phyloP scores from a whole-genome alignment of 495 filamentous ascomycete species.

The Entonaema liquescens region DNA sequence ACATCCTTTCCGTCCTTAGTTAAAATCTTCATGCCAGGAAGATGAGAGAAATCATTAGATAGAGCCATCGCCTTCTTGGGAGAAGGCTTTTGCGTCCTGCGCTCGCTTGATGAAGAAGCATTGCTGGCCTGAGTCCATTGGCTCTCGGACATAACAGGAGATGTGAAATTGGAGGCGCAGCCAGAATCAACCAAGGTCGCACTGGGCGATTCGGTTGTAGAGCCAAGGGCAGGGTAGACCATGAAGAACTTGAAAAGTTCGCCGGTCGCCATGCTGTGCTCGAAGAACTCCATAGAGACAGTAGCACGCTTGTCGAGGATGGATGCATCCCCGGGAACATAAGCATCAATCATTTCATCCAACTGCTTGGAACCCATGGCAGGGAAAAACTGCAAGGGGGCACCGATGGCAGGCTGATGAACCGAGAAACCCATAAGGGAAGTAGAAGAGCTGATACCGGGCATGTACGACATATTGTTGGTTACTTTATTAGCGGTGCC shows the following conservation, averaged over 20 bases:
- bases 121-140: slow-evolving; percentile 50
- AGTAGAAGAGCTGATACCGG: slow-evolving; percentile 50
- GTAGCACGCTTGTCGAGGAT: slow-evolving; percentile 62
- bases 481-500: slow-evolving; percentile 2
- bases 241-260: slow-evolving; percentile 62
- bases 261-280: slow-evolving; percentile 53
- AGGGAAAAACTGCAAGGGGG: slow-evolving; percentile 61
- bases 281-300: slow-evolving; percentile 64
- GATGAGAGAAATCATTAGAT: slow-evolving; percentile 53
- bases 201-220: slow-evolving; percentile 50
- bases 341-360: slow-evolving; percentile 61
- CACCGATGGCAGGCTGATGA: slow-evolving; percentile 59
- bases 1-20: slow-evolving; percentile 65
- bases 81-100: slow-evolving; percentile 33
- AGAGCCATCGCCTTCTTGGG: slow-evolving; percentile 36
- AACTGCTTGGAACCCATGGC: slow-evolving; percentile 62
- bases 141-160: slow-evolving; percentile 53
- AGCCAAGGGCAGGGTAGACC: slow-evolving; percentile 52
- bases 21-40: slow-evolving; percentile 68
- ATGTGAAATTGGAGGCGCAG: slow-evolving; percentile 55
- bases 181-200: slow-evolving; percentile 53
- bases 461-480: slow-evolving; percentile 48
- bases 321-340: slow-evolving; percentile 58
- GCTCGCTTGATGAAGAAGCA: slow-evolving; percentile 34
- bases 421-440: slow-evolving; percentile 59